Conservation (phyloP, 2,329 filamentous ascomycete genomes). For the Ophiostoma ulmi region DNA sequence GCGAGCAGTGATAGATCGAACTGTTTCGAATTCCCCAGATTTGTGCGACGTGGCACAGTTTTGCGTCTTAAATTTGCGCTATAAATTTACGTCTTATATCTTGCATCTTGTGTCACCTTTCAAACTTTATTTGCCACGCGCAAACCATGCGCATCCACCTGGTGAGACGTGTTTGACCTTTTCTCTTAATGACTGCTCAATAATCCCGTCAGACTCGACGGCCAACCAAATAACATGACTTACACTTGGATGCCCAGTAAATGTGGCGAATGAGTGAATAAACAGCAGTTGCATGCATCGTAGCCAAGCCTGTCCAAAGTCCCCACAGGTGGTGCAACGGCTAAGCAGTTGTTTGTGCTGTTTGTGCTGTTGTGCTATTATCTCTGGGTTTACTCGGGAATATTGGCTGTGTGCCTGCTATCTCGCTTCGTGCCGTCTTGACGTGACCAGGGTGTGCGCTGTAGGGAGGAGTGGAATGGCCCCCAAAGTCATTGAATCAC, state of each 20-base stretch:
- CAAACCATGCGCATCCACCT: not conserved
- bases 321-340: not conserved
- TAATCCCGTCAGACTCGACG: not conserved
- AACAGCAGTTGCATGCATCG: not conserved
- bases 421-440: not conserved
- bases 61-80: not conserved
- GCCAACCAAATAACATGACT: slow-evolving; percentile 1
- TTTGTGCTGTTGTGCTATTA: not conserved
- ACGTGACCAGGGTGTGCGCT: not conserved
- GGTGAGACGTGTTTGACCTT: not conserved
- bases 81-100: not conserved
- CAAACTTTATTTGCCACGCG: not conserved
- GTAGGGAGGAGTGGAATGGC: not conserved
- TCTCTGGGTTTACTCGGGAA: not conserved
- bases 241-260: not conserved
- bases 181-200: not conserved
- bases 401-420: not conserved
- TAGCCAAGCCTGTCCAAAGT: not conserved
- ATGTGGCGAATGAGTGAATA: not conserved
- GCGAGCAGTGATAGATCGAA: not conserved
- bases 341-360: not conserved
- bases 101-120: not conserved
- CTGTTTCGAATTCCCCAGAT: not conserved
- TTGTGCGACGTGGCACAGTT: not conserved
- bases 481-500: not conserved